Base-by-base conservation (phyloP, 441 rosid species). In the Omphalea diandra region DNA sequence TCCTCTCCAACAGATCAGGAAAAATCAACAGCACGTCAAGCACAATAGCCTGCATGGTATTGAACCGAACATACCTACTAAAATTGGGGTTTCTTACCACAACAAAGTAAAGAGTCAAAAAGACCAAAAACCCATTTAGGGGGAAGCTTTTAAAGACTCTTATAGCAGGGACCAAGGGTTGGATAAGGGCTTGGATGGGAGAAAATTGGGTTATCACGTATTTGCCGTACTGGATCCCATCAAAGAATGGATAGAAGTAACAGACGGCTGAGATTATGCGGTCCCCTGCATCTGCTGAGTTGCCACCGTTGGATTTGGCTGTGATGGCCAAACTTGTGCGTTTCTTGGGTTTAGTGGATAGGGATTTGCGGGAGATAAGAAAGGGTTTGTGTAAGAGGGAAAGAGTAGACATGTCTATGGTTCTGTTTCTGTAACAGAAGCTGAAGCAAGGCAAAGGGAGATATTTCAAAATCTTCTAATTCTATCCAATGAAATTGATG, bases 41-140 rank as follows among this genome's bases (percentile, higher is more conserved):
- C 69, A 88, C 95, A 35, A 94, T 86, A 10, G 92, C 98, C 77
- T 94, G 98, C 98, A 91, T 94, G 56, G 95, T 90, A 78, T 94
- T 94, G 80, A 94, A 94, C 87, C 98, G 87, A 69, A 91, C 98
- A 77, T 91, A 91, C 81, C 90, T 88, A 78, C 95, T 91, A 75
- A 94, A 91, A 20, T 88, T 91, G 4, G 71, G 79, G 75, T 91
- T 94, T 80, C 97, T 87, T n/a, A 91, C 97, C 68, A 94, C 93
- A 53, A 87, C 90, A 71, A 91, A 94, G 83, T 91, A 94, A 63
- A 94, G 84, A 32, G 95, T 82, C 67, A 94, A 68, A 77, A 94
- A 94, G 63, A 94, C 85, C 43, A 94, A 73, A 67, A 94, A 83
- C 72, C 98, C 95, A 71, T 88, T 94, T 7, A 90, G 81, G 59